These are phyloP conservation scores for Cymbopogon citratus DNA, from an alignment of 176 grass and related monocot species.

Conservation along the genomic window DNA sequence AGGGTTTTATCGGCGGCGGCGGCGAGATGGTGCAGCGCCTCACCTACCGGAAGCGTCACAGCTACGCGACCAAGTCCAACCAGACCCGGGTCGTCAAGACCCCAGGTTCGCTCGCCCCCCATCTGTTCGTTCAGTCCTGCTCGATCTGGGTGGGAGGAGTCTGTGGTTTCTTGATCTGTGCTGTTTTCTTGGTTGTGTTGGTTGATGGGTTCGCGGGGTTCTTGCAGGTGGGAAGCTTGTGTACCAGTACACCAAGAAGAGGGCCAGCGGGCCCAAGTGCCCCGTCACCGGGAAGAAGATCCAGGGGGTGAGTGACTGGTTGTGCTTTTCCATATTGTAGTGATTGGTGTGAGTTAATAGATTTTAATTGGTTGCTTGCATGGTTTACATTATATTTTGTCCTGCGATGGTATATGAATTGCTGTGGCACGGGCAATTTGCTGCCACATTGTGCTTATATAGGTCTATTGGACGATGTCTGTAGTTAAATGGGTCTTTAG, in stretches of 20 bases:
- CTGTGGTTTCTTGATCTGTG: conserved; percentile 8
- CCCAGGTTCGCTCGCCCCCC: conserved; percentile 51
- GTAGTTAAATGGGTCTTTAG: background rate
- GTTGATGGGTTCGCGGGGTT: background rate
- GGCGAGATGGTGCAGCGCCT: conserved; percentile 88
- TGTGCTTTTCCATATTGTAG: too few species aligned
- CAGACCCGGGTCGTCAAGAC: conserved; percentile 95
- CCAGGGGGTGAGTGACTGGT: conserved; percentile 67
- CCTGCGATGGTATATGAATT: background rate
- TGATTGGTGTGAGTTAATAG: background rate
- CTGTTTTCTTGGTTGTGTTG: background rate
- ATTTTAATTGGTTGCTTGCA: background rate
- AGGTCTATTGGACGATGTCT: background rate
- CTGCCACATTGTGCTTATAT: background rate
- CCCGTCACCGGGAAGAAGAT: conserved; percentile 90
- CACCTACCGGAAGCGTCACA: conserved; percentile 86
- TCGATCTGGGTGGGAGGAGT: background rate
- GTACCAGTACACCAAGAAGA: conserved; percentile 92
- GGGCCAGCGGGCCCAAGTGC: conserved; percentile 86
- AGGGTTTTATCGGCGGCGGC: conserved; percentile 30
- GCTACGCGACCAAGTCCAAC: conserved; percentile 95
- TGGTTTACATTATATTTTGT: background rate
- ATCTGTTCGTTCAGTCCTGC: background rate
- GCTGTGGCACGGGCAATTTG: background rate
- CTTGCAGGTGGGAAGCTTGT: conserved; percentile 72